phyloP scores from a whole-genome alignment of 208 protist species.

The Acanthamoeba castellanii region DNA sequence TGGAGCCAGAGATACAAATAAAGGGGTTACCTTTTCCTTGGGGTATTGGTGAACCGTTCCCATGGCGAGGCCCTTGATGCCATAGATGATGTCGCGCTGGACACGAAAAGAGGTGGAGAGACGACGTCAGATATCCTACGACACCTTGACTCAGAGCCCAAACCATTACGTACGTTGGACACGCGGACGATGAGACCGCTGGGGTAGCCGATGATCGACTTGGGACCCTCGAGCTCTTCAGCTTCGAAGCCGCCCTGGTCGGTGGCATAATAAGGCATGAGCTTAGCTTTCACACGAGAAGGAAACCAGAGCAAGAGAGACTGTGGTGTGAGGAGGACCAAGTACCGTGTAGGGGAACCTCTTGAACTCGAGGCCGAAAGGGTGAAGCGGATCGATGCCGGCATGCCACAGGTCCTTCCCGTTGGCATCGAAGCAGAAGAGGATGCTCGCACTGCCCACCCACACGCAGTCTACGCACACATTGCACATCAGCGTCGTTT shows the following conservation, averaged over 20 bases:
- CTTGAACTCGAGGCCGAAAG: conserved; percentile 15
- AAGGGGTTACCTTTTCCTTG: background rate
- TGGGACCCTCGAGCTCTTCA: background rate
- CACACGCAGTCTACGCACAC: background rate
- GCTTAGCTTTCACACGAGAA: background rate
- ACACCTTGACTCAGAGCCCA: too few relatives aligned
- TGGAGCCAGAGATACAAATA: background rate
- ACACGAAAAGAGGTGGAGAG: background rate
- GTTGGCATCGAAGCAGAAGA: conserved; percentile 34
- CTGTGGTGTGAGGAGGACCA: background rate
- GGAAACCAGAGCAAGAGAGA: background rate
- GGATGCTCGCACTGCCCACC: background rate
- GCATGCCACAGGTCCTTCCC: conserved; percentile 31
- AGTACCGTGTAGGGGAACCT: background rate
- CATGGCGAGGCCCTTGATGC: background rate
- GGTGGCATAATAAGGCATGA: background rate
- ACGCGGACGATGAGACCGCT: background rate
- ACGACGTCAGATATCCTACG: too few relatives aligned
- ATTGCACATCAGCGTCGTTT: background rate
- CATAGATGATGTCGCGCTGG: conserved; percentile 36
- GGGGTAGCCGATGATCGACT: conserved; percentile 9
- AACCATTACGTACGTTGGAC: background rate
- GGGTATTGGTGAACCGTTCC: background rate
- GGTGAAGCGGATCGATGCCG: conserved; percentile 12
- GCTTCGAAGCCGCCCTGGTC: background rate